Base-by-base conservation (phyloP, 106 monocot species). In the Triglochin maritima region DNA sequence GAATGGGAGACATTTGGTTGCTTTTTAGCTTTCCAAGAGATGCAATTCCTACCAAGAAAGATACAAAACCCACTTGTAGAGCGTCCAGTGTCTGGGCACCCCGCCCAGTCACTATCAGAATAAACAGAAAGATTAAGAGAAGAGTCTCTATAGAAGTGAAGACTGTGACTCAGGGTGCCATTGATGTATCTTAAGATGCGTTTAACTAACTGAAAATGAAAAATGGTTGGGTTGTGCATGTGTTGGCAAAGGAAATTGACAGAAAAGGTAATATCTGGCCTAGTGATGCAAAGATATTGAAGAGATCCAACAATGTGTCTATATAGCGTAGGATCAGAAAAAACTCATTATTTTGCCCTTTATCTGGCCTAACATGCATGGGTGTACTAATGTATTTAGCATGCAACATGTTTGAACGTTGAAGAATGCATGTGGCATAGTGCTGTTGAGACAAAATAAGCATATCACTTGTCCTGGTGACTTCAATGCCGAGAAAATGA, bases 1-100 rank as follows among this genome's bases (percentile, higher is more conserved):
- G 57, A 70, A 4, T 46, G 29, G 15, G 57, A 13, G 17, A 70
- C 59, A n/a, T 1, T 70, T 3, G n/a, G 47, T 68, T 68, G 67
- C 16, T 68, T 68, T 10, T 68, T 68, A 2, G 50, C 14, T 17
- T 6, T 57, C 69, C 69, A 70, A 3, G n/a, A 47, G 5, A 59
- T 49, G 12, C 57, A 10, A 49, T 54, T 43, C 2, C 8, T n/a
- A 4, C 69, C 69, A 13, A 59, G 3, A 17, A 15, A 59, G 15
- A 70, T 58, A 5, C 15, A 7, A 47, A 2, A 70, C 5, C 58
- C 69, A 15, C 3, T 49, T 2, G 12, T 70, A 5, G 69, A 58
- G 3, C 44, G 7, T 1, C 57, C 3, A 59, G 45, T 47, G 11
- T 1, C 4, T 2, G 45, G 4, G 7, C 9, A 54, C 2, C 58